Base-by-base conservation (phyloP, 1,284 basidiomycete species). In the Apiotrichum siamense region DNA sequence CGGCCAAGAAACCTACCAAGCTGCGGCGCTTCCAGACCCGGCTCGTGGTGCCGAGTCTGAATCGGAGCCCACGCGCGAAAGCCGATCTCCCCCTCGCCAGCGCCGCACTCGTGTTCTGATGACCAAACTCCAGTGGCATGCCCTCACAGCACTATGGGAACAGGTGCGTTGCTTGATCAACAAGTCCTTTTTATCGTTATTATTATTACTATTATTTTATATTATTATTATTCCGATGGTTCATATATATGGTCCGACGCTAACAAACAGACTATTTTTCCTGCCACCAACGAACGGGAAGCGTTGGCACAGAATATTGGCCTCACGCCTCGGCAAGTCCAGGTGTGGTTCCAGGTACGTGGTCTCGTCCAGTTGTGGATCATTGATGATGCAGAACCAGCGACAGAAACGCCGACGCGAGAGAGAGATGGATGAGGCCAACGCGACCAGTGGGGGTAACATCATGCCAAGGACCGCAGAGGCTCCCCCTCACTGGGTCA, bases 341-440 rank as follows among this genome's bases (percentile, higher is more conserved):
- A 74, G 51, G 72, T 74, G 1, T 74, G 72, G 72, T 74, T 74
- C 41, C 72, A 74, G 52, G 72, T 71, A 45, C 35, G 68, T 62
- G 13, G 24, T 15, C 7, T 21, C 7, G 11, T n/a, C 36, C 13
- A 35, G 18, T 6, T 15, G 37, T 26, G 20, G 13, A n/a, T 10
- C 17, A 37, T 35, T 21, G n/a, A 37, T 57, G 26, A 49, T n/a
- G 12, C 54, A 73, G 71, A 73, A 73, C 47, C 70, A 67, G 47
- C 60, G 70, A 2, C 69, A 72, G 47, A 72, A 69, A 36, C 57
- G 62, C 12, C 61, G 68, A 1, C 63, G 64, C 21, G 57, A 68
- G 25, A 46, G 51, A 7, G 55, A 54, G 21, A 50, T 33, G 3
- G 52, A 54, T n/a, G 55, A 50, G 11, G 46, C 35, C 2, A 50